Base-by-base conservation (phyloP, 177 flowering plant genomes). In the Telopea speciosissima region DNA sequence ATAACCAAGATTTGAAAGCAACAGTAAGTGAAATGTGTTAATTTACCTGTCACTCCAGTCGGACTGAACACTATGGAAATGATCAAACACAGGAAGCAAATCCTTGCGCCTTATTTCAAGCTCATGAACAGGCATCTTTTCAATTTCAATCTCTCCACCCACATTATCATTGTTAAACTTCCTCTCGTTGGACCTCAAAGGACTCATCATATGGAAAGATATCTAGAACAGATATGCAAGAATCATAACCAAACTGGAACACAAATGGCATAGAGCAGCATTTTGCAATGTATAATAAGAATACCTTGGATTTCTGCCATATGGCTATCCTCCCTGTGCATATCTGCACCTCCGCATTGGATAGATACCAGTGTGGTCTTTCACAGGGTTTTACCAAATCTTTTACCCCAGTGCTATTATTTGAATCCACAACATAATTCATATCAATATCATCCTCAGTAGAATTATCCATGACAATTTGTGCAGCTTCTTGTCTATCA, bases 271-370 rank as follows among this genome's bases (percentile, higher is more conserved):
- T 59, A 75, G 19, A 31, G 16, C 24, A 74, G 65, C 17, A 66
- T n/a, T 59, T 62, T 56, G 68, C 49, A 70, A 74, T 24, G 13
- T 21, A 52, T 52, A 70, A 28, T 19, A 62, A n/a, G 68, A 25
- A 22, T 80, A 94, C 99, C 93, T 90, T 83, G 42, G 93, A 79
- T 21, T 84, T 89, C 77, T 93, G 92, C 96, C 96, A 95, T 69
- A 93, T 74, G 25, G 91, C 90, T 62, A 83, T 79, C 79, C 89
- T 80, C 67, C 85, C 84, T 63, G 91, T 83, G 74, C 68, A 86
- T 66, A 90, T 88, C 72, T 89, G 94, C 78, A 95, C 94, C 77
- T 95, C 99, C 8, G 97, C 97, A 78, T 91, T 90, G 62, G 98
- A 90, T 11, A 93, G 75, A 73, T 91, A 89, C 79, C 79, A 77